Percentiles rank a stretch among this genome's conserved stretches.
Conservation (phyloP, 352 stramenopile species). For the Phytophthora brassicae region DNA sequence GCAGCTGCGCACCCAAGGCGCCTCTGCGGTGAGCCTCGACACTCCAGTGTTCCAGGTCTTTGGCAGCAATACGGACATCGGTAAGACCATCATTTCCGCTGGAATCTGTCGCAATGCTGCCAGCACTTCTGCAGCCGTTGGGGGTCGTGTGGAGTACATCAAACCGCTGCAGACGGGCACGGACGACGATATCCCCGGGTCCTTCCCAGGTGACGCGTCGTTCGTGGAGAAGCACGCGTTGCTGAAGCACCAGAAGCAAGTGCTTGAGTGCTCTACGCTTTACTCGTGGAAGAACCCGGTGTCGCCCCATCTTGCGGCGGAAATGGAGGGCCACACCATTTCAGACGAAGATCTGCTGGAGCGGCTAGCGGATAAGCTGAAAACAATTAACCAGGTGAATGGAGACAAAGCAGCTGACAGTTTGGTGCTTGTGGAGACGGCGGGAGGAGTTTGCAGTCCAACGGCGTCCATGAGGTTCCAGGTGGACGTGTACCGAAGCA, state of each 20-base stretch:
- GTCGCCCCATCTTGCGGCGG: conserved; percentile 93
- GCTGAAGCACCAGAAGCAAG: conserved; percentile 2
- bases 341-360: conserved; percentile 87
- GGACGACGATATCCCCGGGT: conserved; percentile 41
- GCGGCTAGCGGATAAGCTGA: conserved; percentile 62
- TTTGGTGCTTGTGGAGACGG: conserved; percentile 93
- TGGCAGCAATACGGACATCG: conserved; percentile 97
- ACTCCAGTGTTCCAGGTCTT: conserved; percentile 91
- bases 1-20: conserved; percentile 55
- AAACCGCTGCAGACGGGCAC: conserved; percentile 96
- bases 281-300: conserved; percentile 94
- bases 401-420: conserved; percentile 35
- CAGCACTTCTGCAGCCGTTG: conserved; percentile 6
- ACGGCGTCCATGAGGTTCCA: conserved; percentile 88
- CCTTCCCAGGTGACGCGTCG: conserved; percentile 78
- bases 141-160: conserved; percentile 87
- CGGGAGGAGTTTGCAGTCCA: conserved; percentile 93
- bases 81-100: conserved; percentile 95
- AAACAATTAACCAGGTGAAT: conserved; percentile 37
- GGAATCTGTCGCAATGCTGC: conserved; percentile 88
- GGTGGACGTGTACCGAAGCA: conserved; percentile 92
- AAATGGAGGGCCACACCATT: conserved; percentile 84
- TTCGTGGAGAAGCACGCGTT: conserved; percentile 76
- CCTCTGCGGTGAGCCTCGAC: conserved; percentile 50
- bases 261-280: conserved; percentile 80